Evolutionary conservation across 2,329 filamentous ascomycete genomes (phyloP).

Genomic region (Arthrobotrys conoides): DNA sequence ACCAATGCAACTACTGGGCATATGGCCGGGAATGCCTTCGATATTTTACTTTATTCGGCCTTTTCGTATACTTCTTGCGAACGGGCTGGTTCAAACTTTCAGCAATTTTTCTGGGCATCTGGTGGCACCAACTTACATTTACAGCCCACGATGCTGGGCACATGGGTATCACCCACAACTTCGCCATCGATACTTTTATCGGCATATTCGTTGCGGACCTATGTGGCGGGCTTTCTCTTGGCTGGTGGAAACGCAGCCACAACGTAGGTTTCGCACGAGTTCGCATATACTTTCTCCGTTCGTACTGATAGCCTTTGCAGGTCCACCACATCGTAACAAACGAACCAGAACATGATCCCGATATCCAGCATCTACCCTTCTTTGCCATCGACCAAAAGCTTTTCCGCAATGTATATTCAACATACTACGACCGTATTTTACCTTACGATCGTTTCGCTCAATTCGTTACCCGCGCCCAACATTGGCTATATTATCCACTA

Average conservation of each 20-base stretch:
- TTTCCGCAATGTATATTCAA: constrained; percentile 79
- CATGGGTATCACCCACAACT: constrained; percentile 96
- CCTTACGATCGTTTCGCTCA: constrained; percentile 81
- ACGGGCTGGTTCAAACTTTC: constrained; percentile 78
- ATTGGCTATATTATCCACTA: constrained; percentile 86
- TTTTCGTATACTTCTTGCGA: constrained; percentile 75
- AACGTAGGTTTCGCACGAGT: constrained; percentile 72
- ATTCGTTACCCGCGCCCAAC: constrained; percentile 79
- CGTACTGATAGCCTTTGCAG: constrained; percentile 9
- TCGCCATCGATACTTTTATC: constrained; percentile 84
- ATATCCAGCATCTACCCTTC: constrained; percentile 91
- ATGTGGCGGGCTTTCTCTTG: constrained; percentile 86
- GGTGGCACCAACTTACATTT: constrained; percentile 97
- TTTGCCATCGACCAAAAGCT: constrained; percentile 89
- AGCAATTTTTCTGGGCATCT: constrained; percentile 80
- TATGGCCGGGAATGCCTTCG: constrained; percentile 82
- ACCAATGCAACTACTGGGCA: constrained; percentile 84
- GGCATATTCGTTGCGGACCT: constrained; percentile 93
- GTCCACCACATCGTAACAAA: constrained; percentile 96
- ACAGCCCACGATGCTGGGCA: constrained; percentile 95
- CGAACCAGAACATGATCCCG: constrained; percentile 92
- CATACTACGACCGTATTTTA: constrained; percentile 87
- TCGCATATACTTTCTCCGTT: no score
- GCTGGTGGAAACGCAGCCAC: constrained; percentile 98
- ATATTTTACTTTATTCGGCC: constrained; percentile 77